Percentiles rank a stretch among this genome's conserved stretches.
Evolutionary conservation across 768 basidiomycete species (phyloP).

Genomic region (Gymnopilus dilepis): DNA sequence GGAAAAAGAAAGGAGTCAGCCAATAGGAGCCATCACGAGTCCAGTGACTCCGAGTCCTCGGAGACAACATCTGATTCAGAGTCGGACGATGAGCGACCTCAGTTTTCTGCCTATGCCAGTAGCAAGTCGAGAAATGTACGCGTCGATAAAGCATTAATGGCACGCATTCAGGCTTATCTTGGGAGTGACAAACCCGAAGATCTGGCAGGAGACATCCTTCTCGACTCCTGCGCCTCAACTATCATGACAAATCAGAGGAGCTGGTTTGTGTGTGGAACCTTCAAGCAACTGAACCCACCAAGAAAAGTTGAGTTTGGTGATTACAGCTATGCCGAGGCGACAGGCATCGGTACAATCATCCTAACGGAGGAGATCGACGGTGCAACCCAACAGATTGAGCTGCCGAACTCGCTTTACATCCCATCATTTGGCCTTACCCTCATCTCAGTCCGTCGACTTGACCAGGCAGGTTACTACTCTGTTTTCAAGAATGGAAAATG

Average conservation of each 20-base stretch:
- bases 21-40: neutral
- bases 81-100: neutral
- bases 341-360: constrained; percentile 13
- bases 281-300: constrained; percentile 6
- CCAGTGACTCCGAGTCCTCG: neutral
- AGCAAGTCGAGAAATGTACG: neutral
- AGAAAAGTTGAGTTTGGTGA: constrained; percentile 15
- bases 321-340: constrained; percentile 10
- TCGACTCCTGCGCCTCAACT: constrained; percentile 19
- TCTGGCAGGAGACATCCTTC: neutral
- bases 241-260: constrained; percentile 12
- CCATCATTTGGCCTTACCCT: constrained; percentile 14
- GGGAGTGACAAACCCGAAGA: neutral
- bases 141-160: neutral
- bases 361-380: neutral
- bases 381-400: neutral
- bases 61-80: neutral
- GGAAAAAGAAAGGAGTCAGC: neutral
- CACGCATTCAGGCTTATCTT: neutral
- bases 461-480: constrained; percentile 9
- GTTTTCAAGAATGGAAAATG: constrained; percentile 12
- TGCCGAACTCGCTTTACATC: constrained; percentile 8
- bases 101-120: neutral
- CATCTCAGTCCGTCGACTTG: constrained; percentile 2
- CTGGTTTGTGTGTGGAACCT: constrained; percentile 15